Conservation (phyloP, 2,329 filamentous ascomycete genomes). For the Ceratocystis smalleyi region DNA sequence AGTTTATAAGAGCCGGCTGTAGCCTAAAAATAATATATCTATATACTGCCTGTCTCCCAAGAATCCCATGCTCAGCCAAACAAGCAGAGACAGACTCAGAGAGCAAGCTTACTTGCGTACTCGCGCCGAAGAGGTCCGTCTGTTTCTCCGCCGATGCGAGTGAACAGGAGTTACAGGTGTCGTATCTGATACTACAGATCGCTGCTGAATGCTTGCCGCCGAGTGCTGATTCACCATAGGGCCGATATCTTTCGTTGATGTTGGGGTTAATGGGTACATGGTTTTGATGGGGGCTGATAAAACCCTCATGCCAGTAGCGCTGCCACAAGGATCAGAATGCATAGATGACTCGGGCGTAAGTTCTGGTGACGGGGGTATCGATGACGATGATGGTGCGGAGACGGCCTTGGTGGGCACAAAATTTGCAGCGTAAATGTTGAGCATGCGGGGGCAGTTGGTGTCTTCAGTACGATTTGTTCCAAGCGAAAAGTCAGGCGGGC, state of each 20-base stretch:
- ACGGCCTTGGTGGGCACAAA: neutral
- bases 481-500: neutral
- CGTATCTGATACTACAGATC: neutral
- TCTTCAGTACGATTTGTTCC: neutral
- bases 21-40: neutral
- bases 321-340: neutral
- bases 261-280: neutral
- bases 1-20: neutral
- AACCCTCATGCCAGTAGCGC: neutral
- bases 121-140: neutral
- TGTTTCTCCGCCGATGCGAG: neutral
- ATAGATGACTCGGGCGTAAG: neutral
- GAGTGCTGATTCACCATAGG: neutral
- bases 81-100: neutral
- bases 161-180: neutral
- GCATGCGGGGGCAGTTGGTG: neutral
- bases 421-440: constrained; percentile 3
- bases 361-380: neutral
- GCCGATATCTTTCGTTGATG: neutral
- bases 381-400: constrained; percentile 1
- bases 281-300: neutral
- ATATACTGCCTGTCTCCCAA: neutral
- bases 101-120: neutral
- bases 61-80: neutral
- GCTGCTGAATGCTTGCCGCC: neutral